phyloP scores from a whole-genome alignment of 805 yeast genomes.

The Phaffomyces thermotolerans region DNA sequence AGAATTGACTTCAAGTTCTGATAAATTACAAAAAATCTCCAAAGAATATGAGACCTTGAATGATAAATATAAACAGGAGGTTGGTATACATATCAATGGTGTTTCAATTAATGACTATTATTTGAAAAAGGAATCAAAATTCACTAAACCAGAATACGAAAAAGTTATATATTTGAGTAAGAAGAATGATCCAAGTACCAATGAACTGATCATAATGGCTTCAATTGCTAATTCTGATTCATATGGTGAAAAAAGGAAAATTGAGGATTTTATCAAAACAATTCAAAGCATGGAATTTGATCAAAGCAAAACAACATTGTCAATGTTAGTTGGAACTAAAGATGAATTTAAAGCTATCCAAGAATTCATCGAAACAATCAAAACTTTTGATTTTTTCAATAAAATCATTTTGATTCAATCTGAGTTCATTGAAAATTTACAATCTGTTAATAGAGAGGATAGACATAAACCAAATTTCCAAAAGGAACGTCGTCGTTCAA shows the following conservation, averaged over 20 bases:
- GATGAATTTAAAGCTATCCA: constrained; percentile 5
- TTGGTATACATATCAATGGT: too few species aligned
- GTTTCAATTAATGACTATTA: too few species aligned
- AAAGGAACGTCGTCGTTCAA: constrained; percentile 22
- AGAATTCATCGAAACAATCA: constrained; percentile 4
- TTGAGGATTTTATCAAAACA: constrained; percentile 28
- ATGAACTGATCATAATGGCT: constrained; percentile 11
- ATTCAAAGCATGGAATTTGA: constrained; percentile 24
- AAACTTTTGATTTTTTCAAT: constrained; percentile 3
- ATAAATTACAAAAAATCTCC: not conserved
- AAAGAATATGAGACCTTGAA: too few species aligned
- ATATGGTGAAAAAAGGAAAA: constrained; percentile 30
- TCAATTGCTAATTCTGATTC: constrained; percentile 25
- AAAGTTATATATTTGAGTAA: not conserved
- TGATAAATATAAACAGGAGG: too few species aligned
- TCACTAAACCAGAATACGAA: not conserved
- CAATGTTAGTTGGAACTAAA: constrained; percentile 11
- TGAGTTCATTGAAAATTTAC: constrained; percentile 15
- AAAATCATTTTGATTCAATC: constrained; percentile 13
- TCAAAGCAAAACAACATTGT: constrained; percentile 17
- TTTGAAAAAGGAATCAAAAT: not conserved
- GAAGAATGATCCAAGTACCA: constrained; percentile 1
- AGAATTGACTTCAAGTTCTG: not conserved
- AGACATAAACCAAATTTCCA: constrained; percentile 17
- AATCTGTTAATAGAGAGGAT: constrained; percentile 9